These are phyloP conservation scores for Phytophthora vignae DNA, from an alignment of 352 stramenopile species.

Conservation along the genomic window DNA sequence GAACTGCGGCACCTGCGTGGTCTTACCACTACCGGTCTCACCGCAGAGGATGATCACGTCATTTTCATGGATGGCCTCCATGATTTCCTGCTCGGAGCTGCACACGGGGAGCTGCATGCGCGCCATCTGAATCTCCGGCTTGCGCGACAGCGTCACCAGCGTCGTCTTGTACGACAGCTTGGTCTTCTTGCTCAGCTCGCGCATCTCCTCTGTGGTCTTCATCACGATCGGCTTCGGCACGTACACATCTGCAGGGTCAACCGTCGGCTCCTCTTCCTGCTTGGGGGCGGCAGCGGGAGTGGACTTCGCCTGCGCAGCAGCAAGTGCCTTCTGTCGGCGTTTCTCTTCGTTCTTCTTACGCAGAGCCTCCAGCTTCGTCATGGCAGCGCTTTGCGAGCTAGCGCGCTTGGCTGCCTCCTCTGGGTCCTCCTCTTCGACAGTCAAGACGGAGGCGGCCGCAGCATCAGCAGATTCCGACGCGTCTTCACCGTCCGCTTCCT, in stretches of 20 bases:
- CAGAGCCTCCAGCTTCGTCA: conserved; percentile 73
- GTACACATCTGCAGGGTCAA: conserved; percentile 57
- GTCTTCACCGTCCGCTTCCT: neutral
- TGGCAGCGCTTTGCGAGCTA: conserved; percentile 73
- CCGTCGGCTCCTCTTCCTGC: conserved; percentile 30
- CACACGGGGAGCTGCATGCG: conserved; percentile 98
- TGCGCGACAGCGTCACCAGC: conserved; percentile 79
- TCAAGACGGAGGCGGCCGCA: conserved; percentile 10
- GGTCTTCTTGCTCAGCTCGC: conserved; percentile 57
- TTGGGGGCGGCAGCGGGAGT: neutral
- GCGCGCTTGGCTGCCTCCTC: conserved; percentile 29
- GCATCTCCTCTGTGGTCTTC: conserved; percentile 69
- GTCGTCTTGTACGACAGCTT: conserved; percentile 71
- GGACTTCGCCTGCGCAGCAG: conserved; percentile 14
- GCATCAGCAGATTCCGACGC: neutral
- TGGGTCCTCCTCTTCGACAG: conserved; percentile 15
- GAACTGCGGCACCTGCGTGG: conserved; percentile 98
- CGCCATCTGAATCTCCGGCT: conserved; percentile 85
- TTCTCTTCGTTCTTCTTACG: conserved; percentile 83
- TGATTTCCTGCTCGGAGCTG: conserved; percentile 99
- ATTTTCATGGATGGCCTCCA: conserved; percentile 96
- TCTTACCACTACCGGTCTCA: conserved; percentile 99
- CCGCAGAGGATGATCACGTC: conserved; percentile 98
- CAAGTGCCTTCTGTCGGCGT: conserved; percentile 52
- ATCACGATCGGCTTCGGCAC: conserved; percentile 74